Evolutionary conservation across 495 filamentous ascomycete species (phyloP), one percentile per base, ranked within the genome.

Genomic region (Elasticomyces elasticus): DNA sequence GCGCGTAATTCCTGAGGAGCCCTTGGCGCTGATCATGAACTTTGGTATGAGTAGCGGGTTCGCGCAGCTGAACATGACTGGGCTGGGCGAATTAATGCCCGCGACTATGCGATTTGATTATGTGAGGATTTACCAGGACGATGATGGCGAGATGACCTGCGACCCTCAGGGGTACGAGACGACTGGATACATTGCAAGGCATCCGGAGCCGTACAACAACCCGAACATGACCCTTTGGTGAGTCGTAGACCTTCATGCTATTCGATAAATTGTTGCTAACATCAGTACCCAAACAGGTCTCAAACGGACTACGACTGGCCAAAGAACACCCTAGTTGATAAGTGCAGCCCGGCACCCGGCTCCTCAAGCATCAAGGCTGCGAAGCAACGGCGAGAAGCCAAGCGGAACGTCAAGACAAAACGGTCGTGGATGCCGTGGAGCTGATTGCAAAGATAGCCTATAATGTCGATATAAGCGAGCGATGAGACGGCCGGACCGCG

Each of bases 101-200:
- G 67, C 67, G 57, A 56, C 64, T 50, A 82, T 87, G 76, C 74
- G 82, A 3, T 69, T 89, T 51, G 85, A 89, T 62, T 87, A 86
- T 61, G 67, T 89, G 35, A 79, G 85, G 5, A 85, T 89, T 49
- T 89, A 87, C 59, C 82, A 75, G 33, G 72, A 77, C 13, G 75
- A 77, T 45, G 64, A 62, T 13, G 65, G 77, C 3, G 66, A 79
- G 28, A 77, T 76, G 44, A 85, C 83, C 28, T 88, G 85, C 67
- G 85, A 89, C 70, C 85, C 85, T 0, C 72, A 70, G 1, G 82
- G 77, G 0, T 88, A 80, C 62, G 74, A 78, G 58, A 88, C 84
- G 12, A 86, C 83, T 0, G 54, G 69, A n/a, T 89, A 88, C 64
- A 89, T 89, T 56, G 63, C 70, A 27, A 65, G 78, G 3, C 85